Percentiles rank a stretch among this genome's conserved stretches.
Conservation (phyloP, 2,329 filamentous ascomycete species). For the Colletotrichum paranaense region DNA sequence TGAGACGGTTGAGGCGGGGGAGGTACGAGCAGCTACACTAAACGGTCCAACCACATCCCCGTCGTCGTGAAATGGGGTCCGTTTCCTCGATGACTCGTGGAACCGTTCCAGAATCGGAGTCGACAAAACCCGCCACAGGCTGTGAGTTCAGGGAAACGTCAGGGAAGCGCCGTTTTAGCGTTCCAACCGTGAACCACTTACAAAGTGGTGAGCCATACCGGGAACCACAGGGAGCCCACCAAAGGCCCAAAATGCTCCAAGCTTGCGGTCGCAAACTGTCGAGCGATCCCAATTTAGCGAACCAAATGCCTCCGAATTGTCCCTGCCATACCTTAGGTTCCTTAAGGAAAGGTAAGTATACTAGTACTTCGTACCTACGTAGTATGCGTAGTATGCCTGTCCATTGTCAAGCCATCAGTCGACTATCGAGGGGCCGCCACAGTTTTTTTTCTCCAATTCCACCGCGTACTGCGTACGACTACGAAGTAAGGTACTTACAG, state of each 20-base stretch:
- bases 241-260: neutral
- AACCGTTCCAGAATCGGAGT: conserved; percentile 33
- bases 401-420: neutral
- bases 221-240: neutral
- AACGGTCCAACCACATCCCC: neutral
- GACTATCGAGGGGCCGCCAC: neutral
- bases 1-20: neutral
- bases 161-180: neutral
- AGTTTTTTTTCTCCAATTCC: neutral
- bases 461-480: neutral
- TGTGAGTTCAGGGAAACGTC: conserved; percentile 17
- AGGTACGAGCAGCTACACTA: neutral
- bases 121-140: conserved; percentile 11
- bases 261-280: neutral
- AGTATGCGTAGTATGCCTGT: too few relatives aligned
- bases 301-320: neutral
- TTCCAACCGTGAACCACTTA: neutral
- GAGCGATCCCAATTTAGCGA: neutral
- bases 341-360: too few relatives aligned
- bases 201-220: neutral
- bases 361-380: too few relatives aligned
- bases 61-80: conserved; percentile 9
- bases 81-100: conserved; percentile 30
- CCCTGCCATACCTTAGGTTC: neutral
- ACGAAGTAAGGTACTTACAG: neutral